These are phyloP conservation scores for Protomyces gravidus DNA, from an alignment of 1,139 yeast genomes.

Conservation along the genomic window DNA sequence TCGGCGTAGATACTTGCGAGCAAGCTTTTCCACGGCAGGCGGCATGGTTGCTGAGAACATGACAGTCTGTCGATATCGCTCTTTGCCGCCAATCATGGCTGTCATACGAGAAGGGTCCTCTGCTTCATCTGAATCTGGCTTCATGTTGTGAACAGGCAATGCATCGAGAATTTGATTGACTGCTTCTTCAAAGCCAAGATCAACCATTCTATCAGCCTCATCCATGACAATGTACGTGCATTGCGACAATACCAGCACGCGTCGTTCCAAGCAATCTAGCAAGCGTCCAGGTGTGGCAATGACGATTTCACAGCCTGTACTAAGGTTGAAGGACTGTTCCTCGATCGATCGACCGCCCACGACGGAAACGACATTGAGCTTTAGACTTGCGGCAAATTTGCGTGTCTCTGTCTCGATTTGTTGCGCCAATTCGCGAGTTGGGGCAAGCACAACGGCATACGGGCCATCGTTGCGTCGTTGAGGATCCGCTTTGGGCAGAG, in stretches of 20 bases:
- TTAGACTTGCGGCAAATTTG: constrained; percentile 48
- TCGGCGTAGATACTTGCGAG: constrained; percentile 54
- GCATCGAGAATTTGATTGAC: constrained; percentile 55
- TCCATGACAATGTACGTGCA: constrained; percentile 74
- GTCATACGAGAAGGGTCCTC: constrained; percentile 32
- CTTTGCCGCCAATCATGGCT: constrained; percentile 34
- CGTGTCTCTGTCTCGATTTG: constrained; percentile 69
- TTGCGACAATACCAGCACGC: constrained; percentile 55
- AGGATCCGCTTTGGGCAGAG: constrained; percentile 45
- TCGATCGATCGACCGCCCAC: constrained; percentile 90
- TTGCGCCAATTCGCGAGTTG: constrained; percentile 88
- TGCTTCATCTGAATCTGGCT: constrained; percentile 38
- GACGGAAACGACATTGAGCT: constrained; percentile 57
- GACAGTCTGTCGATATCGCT: constrained; percentile 52
- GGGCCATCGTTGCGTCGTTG: constrained; percentile 55
- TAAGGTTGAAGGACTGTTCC: constrained; percentile 59
- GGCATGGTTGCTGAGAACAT: constrained; percentile 97
- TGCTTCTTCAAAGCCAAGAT: constrained; percentile 86
- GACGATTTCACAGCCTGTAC: constrained; percentile 69
- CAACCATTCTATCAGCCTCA: constrained; percentile 94
- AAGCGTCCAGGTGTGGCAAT: constrained; percentile 94
- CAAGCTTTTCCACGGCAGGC: constrained; percentile 60
- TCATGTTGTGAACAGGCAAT: constrained; percentile 44
- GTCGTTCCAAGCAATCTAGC: constrained; percentile 70
- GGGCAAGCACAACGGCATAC: constrained; percentile 67